Conservation (phyloP, 2,329 filamentous ascomycete genomes). For the Epichloe baconii region DNA sequence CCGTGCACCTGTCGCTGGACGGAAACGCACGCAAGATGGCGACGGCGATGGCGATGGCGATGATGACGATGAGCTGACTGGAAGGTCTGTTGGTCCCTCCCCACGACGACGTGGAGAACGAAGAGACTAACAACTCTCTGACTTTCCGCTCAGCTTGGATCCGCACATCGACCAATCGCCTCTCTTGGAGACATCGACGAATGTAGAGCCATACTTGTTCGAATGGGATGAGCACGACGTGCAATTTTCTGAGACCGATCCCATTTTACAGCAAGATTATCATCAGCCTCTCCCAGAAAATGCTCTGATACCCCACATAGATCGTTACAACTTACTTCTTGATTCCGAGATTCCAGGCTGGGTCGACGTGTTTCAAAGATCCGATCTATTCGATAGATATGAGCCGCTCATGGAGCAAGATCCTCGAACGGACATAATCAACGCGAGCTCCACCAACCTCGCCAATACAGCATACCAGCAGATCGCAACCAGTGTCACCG, state of each 20-base stretch:
- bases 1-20: neutral
- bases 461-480: neutral
- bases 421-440: neutral
- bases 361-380: neutral
- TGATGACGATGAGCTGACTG: neutral
- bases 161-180: neutral
- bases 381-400: neutral
- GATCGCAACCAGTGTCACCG: neutral
- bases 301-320: neutral
- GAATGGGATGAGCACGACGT: neutral
- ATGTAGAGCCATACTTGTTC: neutral
- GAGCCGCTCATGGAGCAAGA: neutral
- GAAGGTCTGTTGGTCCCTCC: constrained; percentile 5
- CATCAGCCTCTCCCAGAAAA: neutral
- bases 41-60: neutral
- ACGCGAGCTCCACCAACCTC: neutral
- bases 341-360: neutral
- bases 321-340: neutral
- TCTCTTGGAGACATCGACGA: neutral
- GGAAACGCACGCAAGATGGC: neutral
- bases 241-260: neutral
- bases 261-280: neutral
- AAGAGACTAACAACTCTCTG: constrained; percentile 1
- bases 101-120: constrained; percentile 1
- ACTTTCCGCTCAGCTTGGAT: neutral